Percentiles rank a stretch among this genome's conserved stretches.
These are phyloP conservation scores for Strobilomyces confusus DNA, from an alignment of 768 basidiomycete species.

Conservation along the genomic window DNA sequence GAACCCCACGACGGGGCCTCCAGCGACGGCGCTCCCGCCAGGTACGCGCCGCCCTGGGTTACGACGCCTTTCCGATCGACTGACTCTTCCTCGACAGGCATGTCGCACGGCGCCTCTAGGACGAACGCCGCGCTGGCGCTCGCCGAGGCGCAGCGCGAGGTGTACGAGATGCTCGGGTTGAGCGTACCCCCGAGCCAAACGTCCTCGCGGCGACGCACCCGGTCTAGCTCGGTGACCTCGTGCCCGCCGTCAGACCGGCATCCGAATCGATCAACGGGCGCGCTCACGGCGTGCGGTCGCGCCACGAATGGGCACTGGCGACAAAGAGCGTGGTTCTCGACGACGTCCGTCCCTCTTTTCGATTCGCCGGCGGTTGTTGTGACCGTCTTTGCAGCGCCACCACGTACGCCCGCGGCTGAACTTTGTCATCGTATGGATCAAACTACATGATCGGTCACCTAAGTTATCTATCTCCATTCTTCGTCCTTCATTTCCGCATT, in stretches of 20 bases:
- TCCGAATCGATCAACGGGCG: slow-evolving; percentile 10
- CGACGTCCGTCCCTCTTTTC: slow-evolving; percentile 19
- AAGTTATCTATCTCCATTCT: too few species aligned
- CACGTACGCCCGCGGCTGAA: slow-evolving; percentile 3
- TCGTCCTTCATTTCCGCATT: too few species aligned
- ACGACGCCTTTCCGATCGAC: neutral
- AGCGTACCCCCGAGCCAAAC: slow-evolving; percentile 30
- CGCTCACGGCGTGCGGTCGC: neutral
- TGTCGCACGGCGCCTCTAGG: slow-evolving; percentile 40
- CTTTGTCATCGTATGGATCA: too few species aligned
- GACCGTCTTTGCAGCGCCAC: neutral
- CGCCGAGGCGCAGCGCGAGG: slow-evolving; percentile 63
- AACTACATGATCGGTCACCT: too few species aligned
- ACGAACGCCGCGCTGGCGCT: slow-evolving; percentile 57
- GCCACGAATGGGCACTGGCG: neutral
- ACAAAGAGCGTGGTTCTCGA: slow-evolving; percentile 23
- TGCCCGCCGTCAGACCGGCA: neutral
- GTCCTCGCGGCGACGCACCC: slow-evolving; percentile 28
- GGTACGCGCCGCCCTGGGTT: neutral
- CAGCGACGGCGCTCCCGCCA: neutral
- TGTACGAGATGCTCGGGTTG: slow-evolving; percentile 73
- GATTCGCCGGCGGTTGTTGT: neutral
- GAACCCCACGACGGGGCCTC: slow-evolving; percentile 26
- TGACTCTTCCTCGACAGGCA: slow-evolving; percentile 22
- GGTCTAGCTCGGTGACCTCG: slow-evolving; percentile 20